Conservation (phyloP, 192 early-diverging fungal genomes). For the Chytriomyces hyalinus region DNA sequence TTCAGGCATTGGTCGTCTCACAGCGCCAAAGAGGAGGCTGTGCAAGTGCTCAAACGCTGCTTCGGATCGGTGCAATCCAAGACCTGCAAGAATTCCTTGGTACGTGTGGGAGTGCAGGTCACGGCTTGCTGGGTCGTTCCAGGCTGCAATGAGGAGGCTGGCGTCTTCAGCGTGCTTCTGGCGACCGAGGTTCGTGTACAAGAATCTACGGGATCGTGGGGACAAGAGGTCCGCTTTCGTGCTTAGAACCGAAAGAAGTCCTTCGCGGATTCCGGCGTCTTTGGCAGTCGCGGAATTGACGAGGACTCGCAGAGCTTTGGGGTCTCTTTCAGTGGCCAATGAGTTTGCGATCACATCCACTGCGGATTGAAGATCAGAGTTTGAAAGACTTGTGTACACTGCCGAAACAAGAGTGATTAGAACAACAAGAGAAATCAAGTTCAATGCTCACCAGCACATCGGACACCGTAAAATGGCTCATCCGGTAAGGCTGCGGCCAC, state of each 20-base stretch:
- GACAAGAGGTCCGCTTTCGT: constrained; percentile 1
- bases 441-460: constrained; percentile 14
- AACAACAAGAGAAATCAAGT: constrained; percentile 1
- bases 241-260: constrained; percentile 38
- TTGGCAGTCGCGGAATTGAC: constrained; percentile 13
- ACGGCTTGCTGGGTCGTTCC: constrained; percentile 35
- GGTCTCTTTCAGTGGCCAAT: constrained; percentile 48
- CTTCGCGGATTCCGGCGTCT: constrained; percentile 45
- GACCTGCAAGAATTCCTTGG: constrained; percentile 47
- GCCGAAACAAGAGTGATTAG: not conserved
- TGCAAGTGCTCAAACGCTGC: constrained; percentile 49
- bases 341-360: constrained; percentile 46
- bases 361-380: constrained; percentile 37
- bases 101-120: constrained; percentile 40
- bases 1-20: constrained; percentile 30
- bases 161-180: constrained; percentile 56
- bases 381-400: constrained; percentile 47
- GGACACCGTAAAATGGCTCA: constrained; percentile 50
- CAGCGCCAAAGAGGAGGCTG: constrained; percentile 10
- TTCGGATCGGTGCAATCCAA: constrained; percentile 46
- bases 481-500: constrained; percentile 34
- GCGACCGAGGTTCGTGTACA: constrained; percentile 40
- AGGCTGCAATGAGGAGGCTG: constrained; percentile 43
- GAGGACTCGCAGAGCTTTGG: constrained; percentile 36
- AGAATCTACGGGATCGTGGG: constrained; percentile 1